Evolutionary conservation across 192 early-diverging fungal species (phyloP).

Genomic region (Umbelopsis isabellina): DNA sequence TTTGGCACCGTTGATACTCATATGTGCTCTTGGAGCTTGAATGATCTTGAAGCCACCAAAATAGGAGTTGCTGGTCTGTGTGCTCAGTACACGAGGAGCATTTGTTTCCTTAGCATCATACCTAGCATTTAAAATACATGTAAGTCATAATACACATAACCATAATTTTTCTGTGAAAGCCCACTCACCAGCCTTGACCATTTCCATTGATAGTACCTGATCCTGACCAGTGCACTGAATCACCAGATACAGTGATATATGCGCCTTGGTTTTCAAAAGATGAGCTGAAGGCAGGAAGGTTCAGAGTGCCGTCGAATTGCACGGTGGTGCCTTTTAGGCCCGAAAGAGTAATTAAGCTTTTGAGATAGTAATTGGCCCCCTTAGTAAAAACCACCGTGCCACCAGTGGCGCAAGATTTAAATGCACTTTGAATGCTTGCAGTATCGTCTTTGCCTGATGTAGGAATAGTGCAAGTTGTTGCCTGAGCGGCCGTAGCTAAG

Average conservation of each 20-base stretch:
- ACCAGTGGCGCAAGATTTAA: conserved; percentile 25
- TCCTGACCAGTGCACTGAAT: conserved; percentile 20
- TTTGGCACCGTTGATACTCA: conserved; percentile 16
- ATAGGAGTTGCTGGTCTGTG: conserved; percentile 16
- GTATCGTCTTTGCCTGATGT: conserved; percentile 19
- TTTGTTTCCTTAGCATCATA: conserved; percentile 22
- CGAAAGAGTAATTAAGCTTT: conserved; percentile 12
- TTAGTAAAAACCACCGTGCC: conserved; percentile 29
- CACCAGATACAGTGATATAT: conserved; percentile 16
- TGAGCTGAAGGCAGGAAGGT: conserved; percentile 14
- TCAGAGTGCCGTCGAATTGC: conserved; percentile 20
- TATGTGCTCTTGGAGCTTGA: conserved; percentile 26
- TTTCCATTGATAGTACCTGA: conserved; percentile 28
- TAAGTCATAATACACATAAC: neutral
- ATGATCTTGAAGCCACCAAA: conserved; percentile 28
- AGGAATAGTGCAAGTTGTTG: conserved; percentile 25
- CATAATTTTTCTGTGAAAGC: neutral
- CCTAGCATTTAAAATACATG: neutral
- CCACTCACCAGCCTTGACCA: conserved; percentile 26
- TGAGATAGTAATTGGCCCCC: conserved; percentile 26
- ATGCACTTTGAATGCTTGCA: conserved; percentile 22
- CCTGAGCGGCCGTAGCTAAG: conserved; percentile 15
- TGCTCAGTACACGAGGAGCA: conserved; percentile 21
- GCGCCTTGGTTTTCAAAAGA: conserved; percentile 7
- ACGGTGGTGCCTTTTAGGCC: conserved; percentile 18